These are phyloP conservation scores for Pyrenophora teres DNA, from an alignment of 2,329 filamentous ascomycete species.

Conservation along the genomic window DNA sequence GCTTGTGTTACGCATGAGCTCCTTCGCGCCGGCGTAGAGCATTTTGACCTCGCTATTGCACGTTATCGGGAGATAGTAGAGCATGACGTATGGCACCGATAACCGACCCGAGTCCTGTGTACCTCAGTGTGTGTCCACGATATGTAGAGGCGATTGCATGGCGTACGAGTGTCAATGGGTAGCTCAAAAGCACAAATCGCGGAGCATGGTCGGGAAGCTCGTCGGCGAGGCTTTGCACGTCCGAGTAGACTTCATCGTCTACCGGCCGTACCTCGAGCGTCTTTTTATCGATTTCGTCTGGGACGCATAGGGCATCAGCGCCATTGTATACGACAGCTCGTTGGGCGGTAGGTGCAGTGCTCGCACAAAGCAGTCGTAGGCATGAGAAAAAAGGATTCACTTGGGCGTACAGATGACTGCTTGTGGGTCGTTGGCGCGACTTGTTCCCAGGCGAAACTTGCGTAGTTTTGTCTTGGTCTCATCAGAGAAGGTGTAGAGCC, in stretches of 20 bases:
- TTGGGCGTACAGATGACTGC: constrained; percentile 83
- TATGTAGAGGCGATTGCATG: constrained; percentile 5
- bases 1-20: constrained; percentile 90
- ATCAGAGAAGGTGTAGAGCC: constrained; percentile 89
- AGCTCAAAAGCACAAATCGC: constrained; percentile 86
- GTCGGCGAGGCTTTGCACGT: constrained; percentile 79
- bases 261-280: constrained; percentile 87
- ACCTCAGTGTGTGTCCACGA: constrained; percentile 9
- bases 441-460: constrained; percentile 93
- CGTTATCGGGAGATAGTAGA: constrained; percentile 93
- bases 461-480: constrained; percentile 88
- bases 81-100: constrained; percentile 88
- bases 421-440: constrained; percentile 81
- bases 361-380: not conserved
- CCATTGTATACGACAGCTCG: constrained; percentile 8
- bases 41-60: constrained; percentile 87
- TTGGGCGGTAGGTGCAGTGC: not conserved
- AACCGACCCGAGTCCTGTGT: constrained; percentile 76
- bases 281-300: constrained; percentile 88
- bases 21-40: constrained; percentile 95
- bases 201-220: constrained; percentile 92
- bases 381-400: constrained; percentile 4
- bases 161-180: constrained; percentile 81
- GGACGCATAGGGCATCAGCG: constrained; percentile 39
- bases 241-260: constrained; percentile 80